A percentile compares a stretch with the other conserved stretches of the same genome.
Evolutionary conservation across 1,284 basidiomycete genomes (phyloP).

Genomic region (Cryptococcus floricola): DNA sequence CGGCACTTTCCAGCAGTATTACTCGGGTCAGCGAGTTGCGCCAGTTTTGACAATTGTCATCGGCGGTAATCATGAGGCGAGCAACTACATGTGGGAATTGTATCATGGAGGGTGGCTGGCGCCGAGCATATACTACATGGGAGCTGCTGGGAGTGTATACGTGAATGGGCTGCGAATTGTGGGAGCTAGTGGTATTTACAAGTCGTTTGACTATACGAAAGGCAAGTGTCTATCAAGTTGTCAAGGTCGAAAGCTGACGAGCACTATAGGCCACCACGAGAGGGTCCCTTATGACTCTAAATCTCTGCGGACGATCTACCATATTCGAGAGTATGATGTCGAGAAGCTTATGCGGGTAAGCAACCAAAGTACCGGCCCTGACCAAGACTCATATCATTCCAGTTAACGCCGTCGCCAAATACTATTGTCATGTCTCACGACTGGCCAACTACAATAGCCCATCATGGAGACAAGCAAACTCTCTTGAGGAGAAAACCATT

Average conservation of each 20-base stretch:
- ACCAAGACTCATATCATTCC: constrained; percentile 14
- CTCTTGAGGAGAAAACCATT: constrained; percentile 77
- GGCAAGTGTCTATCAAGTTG: constrained; percentile 54
- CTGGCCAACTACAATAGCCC: constrained; percentile 87
- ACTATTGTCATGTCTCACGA: constrained; percentile 90
- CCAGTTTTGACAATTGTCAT: constrained; percentile 90
- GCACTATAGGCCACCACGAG: constrained; percentile 55
- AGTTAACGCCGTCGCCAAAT: constrained; percentile 8
- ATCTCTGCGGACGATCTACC: constrained; percentile 80
- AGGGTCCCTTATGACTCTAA: constrained; percentile 59
- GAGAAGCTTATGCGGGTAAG: constrained; percentile 72
- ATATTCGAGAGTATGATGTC: constrained; percentile 82
- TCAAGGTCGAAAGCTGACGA: background rate
- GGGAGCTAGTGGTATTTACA: constrained; percentile 92
- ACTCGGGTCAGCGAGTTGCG: constrained; percentile 73
- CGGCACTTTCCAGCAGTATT: constrained; percentile 86
- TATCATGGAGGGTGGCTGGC: constrained; percentile 96
- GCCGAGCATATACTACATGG: constrained; percentile 94
- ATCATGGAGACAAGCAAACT: constrained; percentile 65
- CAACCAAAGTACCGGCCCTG: constrained; percentile 11
- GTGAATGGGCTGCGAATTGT: constrained; percentile 82
- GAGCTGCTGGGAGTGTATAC: constrained; percentile 81
- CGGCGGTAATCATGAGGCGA: constrained; percentile 97
- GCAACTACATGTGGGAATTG: constrained; percentile 96
- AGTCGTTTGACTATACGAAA: constrained; percentile 67